Evolutionary conservation across 495 filamentous ascomycete genomes (phyloP), one percentile per base, ranked within the genome.

Genomic region (Jackrogersella multiformis): DNA sequence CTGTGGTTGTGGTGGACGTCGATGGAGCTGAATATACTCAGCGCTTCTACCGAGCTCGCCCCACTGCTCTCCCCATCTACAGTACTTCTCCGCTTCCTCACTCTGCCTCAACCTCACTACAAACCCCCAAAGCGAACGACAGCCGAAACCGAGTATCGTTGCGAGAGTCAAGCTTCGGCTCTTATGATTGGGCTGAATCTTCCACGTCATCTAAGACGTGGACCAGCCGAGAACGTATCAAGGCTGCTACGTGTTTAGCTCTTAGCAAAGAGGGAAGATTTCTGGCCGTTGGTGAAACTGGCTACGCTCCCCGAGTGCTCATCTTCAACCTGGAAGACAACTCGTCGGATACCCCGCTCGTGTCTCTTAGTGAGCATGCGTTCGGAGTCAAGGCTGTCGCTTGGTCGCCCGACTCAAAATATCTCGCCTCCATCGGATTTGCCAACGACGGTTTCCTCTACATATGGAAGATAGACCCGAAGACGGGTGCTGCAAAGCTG

Each of bases 391-490:
- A 88, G 60, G 89, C 90, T 52, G 85, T 99, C 28, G 89, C 94
- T 3, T 98, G 97, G 83, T 96, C 92, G 60, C 85, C 88, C 9
- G 91, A 96, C 72, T 93, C 92, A 5, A 89, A 87, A 69, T 96
- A 91, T 77, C 82, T 99, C 15, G 94, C 96, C 3, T 94, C 91
- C 5, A 83, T 99, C 24, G 95, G 95, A 23, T 87, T 89, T 16
- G 83, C 89, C 32, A 95, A 97, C 77, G 95, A 99, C 76, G 95
- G 95, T 7, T 98, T 97, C 73, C 84, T 99, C 23, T 94, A 95
- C 66, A 83, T 98, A 39, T 99, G 95, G 93, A 84, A 85, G 38
- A 86, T 98, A 63, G 92, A 94, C 64, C 74, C 89, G 21, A 89
- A 89, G 45, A 95, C 86, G n/a, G 95, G 94, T 6, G 83, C 88